Percentiles rank a stretch among this genome's conserved stretches.
Evolutionary conservation across 768 basidiomycete species (phyloP).

Genomic region (Leucogyrophana mollusca): DNA sequence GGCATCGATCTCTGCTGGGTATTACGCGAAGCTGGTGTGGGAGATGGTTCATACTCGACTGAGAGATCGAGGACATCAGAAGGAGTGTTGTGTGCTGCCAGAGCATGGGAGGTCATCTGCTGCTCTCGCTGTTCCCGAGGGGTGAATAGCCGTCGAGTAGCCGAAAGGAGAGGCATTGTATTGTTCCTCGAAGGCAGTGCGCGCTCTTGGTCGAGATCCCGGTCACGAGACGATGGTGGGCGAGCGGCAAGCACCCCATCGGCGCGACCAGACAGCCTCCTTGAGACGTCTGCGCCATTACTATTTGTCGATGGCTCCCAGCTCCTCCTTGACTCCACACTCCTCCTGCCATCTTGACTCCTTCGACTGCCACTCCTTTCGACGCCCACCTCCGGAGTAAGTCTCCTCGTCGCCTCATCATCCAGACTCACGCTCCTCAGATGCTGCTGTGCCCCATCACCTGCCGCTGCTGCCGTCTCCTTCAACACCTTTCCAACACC

Average conservation of each 20-base stretch:
- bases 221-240: conserved; percentile 24
- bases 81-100: conserved; percentile 16
- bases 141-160: conserved; percentile 53
- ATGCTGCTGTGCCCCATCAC: conserved; percentile 40
- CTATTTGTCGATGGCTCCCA: conserved; percentile 36
- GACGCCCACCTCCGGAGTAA: conserved; percentile 31
- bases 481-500: conserved; percentile 69
- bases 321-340: conserved; percentile 46
- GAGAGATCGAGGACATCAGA: conserved; percentile 29
- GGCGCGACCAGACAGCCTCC: conserved; percentile 23
- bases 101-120: conserved; percentile 14
- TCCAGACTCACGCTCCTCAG: conserved; percentile 53
- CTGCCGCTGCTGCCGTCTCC: conserved; percentile 41
- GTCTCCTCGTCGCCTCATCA: conserved; percentile 41
- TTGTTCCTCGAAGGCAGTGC: conserved; percentile 20
- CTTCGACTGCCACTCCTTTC: conserved; percentile 41
- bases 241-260: conserved; percentile 19
- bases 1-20: conserved; percentile 41
- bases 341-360: conserved; percentile 57
- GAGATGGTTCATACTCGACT: conserved; percentile 43
- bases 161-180: conserved; percentile 21
- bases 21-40: conserved; percentile 40
- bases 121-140: conserved; percentile 57
- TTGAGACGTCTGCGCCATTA: conserved; percentile 21
- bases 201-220: conserved; percentile 27